Evolutionary conservation across 1,284 basidiomycete species (phyloP).

Genomic region (Ustilago cynodontis): DNA sequence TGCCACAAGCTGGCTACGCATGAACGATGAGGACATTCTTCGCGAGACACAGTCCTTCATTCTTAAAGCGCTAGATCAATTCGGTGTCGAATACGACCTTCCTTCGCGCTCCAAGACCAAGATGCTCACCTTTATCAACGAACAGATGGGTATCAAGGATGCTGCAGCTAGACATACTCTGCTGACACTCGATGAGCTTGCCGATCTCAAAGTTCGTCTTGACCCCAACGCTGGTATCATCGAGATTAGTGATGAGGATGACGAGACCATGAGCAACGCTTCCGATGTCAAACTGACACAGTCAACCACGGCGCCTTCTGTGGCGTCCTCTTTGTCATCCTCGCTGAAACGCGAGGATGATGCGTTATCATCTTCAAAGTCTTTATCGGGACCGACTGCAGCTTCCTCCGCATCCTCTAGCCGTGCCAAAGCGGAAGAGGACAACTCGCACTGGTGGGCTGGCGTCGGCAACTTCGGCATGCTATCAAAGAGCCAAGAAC

Average conservation of each 20-base stretch:
- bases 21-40: conserved; percentile 68
- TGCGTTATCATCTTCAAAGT: background rate
- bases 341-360: conserved; percentile 14
- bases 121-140: conserved; percentile 61
- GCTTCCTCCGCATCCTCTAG: conserved; percentile 2
- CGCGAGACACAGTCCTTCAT: conserved; percentile 63
- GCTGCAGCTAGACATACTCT: conserved; percentile 54
- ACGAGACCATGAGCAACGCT: conserved; percentile 37
- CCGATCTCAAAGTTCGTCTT: conserved; percentile 55
- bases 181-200: conserved; percentile 57
- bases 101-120: conserved; percentile 50
- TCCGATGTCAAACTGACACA: conserved; percentile 27
- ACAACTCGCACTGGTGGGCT: conserved; percentile 53
- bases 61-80: conserved; percentile 57
- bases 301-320: conserved; percentile 2
- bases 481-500: conserved; percentile 39
- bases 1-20: conserved; percentile 65
- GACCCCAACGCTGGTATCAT: conserved; percentile 37
- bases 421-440: conserved; percentile 12
- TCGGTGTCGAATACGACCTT: conserved; percentile 46
- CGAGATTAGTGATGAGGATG: conserved; percentile 51
- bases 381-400: background rate
- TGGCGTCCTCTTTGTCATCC: background rate
- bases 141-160: conserved; percentile 59
- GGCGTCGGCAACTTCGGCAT: conserved; percentile 39